Evolutionary conservation across 805 yeast genomes (phyloP).

Genomic region (Yamadazyma paraphyllophila): DNA sequence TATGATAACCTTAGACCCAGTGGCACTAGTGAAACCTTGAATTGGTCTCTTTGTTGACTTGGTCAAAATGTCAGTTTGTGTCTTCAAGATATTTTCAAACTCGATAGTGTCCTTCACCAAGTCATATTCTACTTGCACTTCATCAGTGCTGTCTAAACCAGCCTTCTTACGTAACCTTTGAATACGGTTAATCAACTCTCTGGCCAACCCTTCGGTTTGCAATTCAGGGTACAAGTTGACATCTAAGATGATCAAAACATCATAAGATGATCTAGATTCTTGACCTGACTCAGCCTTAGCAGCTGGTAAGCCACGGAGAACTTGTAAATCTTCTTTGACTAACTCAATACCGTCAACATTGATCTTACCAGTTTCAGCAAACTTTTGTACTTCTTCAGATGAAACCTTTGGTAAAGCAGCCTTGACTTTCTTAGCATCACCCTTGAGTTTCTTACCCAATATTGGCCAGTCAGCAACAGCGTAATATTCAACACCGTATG

Average conservation of each 20-base stretch:
- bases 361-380: constrained; percentile 68
- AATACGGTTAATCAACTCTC: constrained; percentile 95
- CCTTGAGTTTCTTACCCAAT: constrained; percentile 93
- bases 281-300: constrained; percentile 62
- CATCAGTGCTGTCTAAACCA: constrained; percentile 93
- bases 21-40: constrained; percentile 44
- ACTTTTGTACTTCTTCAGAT: constrained; percentile 78
- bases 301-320: constrained; percentile 84
- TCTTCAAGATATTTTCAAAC: constrained; percentile 57
- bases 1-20: constrained; percentile 54
- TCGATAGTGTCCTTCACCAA: constrained; percentile 64
- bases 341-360: constrained; percentile 88
- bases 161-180: constrained; percentile 97
- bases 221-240: constrained; percentile 83
- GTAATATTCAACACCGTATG: constrained; percentile 86
- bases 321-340: constrained; percentile 84
- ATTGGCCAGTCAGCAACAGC: constrained; percentile 99
- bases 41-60: constrained; percentile 75
- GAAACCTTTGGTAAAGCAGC: constrained; percentile 83
- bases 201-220: constrained; percentile 90
- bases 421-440: constrained; percentile 90
- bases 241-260: constrained; percentile 86
- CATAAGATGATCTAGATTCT: constrained; percentile 85
- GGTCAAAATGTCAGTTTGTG: constrained; percentile 64
- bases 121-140: constrained; percentile 80